These are phyloP conservation scores for Naganishia albida DNA, from an alignment of 1,284 basidiomycete genomes.

Conservation along the genomic window DNA sequence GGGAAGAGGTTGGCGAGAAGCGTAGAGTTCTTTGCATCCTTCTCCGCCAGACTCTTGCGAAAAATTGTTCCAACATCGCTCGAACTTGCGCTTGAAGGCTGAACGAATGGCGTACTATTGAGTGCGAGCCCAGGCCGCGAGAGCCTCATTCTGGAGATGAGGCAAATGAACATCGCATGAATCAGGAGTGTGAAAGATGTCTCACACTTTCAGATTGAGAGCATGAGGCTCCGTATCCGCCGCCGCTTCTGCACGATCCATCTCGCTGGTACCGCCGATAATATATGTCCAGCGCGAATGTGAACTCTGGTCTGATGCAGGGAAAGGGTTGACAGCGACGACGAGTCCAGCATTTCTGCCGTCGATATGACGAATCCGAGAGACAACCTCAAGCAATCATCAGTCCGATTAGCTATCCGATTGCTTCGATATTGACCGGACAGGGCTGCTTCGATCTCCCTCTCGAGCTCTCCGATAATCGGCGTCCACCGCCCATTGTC, in stretches of 20 bases:
- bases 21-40: conserved; percentile 13
- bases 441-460: too few species aligned
- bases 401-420: too few species aligned
- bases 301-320: too few species aligned
- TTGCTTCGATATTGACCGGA: too few species aligned
- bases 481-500: neutral
- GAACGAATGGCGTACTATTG: neutral
- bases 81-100: neutral
- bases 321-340: too few species aligned
- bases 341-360: too few species aligned
- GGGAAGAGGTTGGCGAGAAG: conserved; percentile 17
- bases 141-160: conserved; percentile 8
- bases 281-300: too few species aligned
- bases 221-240: conserved; percentile 12
- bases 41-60: conserved; percentile 2
- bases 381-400: too few species aligned
- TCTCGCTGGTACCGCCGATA: neutral
- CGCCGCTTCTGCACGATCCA: conserved; percentile 4
- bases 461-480: neutral
- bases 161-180: neutral
- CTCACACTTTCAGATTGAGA: conserved; percentile 22
- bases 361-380: too few species aligned
- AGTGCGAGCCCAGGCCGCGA: conserved; percentile 4
- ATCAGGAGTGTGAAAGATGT: too few species aligned
- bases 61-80: conserved; percentile 1